Evolutionary conservation across 352 stramenopile species (phyloP).

Genomic region (Phytophthora megakarya): DNA sequence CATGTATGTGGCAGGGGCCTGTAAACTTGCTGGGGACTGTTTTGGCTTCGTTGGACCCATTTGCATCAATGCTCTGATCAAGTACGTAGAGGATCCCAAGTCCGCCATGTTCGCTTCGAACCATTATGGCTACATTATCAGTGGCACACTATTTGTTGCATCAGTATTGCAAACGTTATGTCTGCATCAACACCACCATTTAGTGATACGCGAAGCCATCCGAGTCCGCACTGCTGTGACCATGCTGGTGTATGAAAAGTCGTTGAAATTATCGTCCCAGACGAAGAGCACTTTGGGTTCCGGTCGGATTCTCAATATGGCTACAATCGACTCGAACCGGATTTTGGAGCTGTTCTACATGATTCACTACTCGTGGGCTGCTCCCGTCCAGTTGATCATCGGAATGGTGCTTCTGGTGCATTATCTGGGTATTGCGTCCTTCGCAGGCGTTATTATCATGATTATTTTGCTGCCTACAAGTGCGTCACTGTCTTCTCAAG

Average conservation of each 20-base stretch:
- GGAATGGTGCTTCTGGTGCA: constrained; percentile 55
- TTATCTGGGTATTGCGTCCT: constrained; percentile 55
- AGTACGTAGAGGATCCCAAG: constrained; percentile 66
- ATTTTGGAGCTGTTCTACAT: constrained; percentile 87
- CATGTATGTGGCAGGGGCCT: constrained; percentile 87
- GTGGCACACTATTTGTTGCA: constrained; percentile 46
- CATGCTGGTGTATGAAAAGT: constrained; percentile 70
- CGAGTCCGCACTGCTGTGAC: constrained; percentile 66
- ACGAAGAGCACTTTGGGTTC: constrained; percentile 59
- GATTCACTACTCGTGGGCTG: constrained; percentile 68
- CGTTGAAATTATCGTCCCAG: constrained; percentile 59
- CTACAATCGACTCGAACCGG: constrained; percentile 92
- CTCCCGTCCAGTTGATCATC: constrained; percentile 60
- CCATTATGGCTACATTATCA: constrained; percentile 68
- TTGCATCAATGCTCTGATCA: constrained; percentile 52
- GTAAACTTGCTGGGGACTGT: constrained; percentile 93
- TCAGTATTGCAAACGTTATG: constrained; percentile 59
- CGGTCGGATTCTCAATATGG: constrained; percentile 94
- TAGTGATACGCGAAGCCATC: constrained; percentile 69
- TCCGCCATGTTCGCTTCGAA: constrained; percentile 41
- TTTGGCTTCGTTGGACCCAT: constrained; percentile 88
- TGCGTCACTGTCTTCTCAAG: constrained; percentile 43
- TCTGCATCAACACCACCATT: constrained; percentile 68
- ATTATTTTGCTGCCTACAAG: constrained; percentile 55
- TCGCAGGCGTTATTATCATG: constrained; percentile 65